A percentile compares a stretch with the other conserved stretches of the same genome.
phyloP scores from a whole-genome alignment of 768 basidiomycete genomes.

The Cantharellus cinnabarinus region DNA sequence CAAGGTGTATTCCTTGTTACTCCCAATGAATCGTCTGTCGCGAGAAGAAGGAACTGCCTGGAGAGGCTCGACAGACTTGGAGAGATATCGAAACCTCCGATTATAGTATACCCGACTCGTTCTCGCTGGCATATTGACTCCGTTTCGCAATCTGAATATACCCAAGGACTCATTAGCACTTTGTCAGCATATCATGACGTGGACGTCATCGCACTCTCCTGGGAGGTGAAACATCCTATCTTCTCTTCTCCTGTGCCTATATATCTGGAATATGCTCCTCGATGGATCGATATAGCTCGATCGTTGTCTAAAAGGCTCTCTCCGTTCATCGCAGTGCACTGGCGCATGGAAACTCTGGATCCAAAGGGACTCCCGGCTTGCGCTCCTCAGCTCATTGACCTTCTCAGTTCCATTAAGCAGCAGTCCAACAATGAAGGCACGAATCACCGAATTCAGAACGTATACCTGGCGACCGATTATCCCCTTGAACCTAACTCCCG shows the following conservation, averaged over 20 bases:
- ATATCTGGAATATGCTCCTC: background rate
- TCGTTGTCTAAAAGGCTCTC: conserved; percentile 17
- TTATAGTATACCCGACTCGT: too few relatives aligned
- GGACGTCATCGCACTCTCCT: background rate
- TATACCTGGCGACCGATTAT: background rate
- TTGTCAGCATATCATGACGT: too few relatives aligned
- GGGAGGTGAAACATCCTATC: background rate
- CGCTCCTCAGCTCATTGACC: conserved; percentile 16
- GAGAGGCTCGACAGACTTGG: too few relatives aligned
- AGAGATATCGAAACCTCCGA: too few relatives aligned
- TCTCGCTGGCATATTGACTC: too few relatives aligned
- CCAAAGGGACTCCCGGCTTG: conserved; percentile 25
- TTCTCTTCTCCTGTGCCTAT: background rate
- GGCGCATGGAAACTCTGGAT: conserved; percentile 34
- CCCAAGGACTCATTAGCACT: too few relatives aligned
- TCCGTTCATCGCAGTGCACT: conserved; percentile 33
- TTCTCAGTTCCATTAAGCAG: conserved; percentile 15
- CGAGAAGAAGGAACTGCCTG: too few relatives aligned
- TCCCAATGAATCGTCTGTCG: too few relatives aligned
- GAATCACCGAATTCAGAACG: conserved; percentile 12
- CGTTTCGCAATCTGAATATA: too few relatives aligned
- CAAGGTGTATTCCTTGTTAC: too few relatives aligned
- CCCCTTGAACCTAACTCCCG: background rate
- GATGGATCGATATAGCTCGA: conserved; percentile 19
- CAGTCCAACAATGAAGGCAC: background rate